Conservation (phyloP, 768 basidiomycete genomes). For the Tubosaeta sp. region DNA sequence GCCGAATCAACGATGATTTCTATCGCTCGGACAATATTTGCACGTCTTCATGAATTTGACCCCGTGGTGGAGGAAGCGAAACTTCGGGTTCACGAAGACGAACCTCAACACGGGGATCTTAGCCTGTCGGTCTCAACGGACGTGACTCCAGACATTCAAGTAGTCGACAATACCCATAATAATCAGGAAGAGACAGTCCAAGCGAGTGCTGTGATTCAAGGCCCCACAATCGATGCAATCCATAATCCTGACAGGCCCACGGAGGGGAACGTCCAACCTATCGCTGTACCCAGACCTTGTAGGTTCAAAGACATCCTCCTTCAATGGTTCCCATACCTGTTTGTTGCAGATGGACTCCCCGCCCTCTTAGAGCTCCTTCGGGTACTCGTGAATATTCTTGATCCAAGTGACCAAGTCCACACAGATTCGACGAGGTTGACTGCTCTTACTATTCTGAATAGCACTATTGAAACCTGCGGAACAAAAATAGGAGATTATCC, state of each 20-base stretch:
- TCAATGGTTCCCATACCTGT: background rate
- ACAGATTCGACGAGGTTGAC: slow-evolving; percentile 93
- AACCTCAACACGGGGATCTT: slow-evolving; percentile 51
- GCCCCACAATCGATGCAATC: background rate
- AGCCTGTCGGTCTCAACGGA: slow-evolving; percentile 54
- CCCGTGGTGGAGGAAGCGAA: slow-evolving; percentile 66
- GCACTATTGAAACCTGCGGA: slow-evolving; percentile 84
- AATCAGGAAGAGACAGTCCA: slow-evolving; percentile 10
- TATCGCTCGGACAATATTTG: slow-evolving; percentile 79
- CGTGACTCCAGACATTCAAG: slow-evolving; percentile 20
- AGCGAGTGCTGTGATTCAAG: background rate
- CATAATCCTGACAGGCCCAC: background rate
- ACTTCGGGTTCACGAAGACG: slow-evolving; percentile 47
- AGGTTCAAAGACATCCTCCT: slow-evolving; percentile 1
- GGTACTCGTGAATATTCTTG: slow-evolving; percentile 91
- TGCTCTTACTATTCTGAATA: slow-evolving; percentile 82
- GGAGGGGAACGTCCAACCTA: slow-evolving; percentile 34
- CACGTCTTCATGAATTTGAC: slow-evolving; percentile 62
- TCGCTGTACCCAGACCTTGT: slow-evolving; percentile 21
- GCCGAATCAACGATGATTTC: slow-evolving; percentile 88
- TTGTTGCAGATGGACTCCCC: slow-evolving; percentile 71
- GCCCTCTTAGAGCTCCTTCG: slow-evolving; percentile 90
- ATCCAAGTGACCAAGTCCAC: slow-evolving; percentile 91
- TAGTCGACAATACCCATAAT: slow-evolving; percentile 6
- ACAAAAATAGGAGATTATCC: slow-evolving; percentile 70